Conservation (phyloP, 371 early-diverging fungal species). For the Chytridium lagenaria region DNA sequence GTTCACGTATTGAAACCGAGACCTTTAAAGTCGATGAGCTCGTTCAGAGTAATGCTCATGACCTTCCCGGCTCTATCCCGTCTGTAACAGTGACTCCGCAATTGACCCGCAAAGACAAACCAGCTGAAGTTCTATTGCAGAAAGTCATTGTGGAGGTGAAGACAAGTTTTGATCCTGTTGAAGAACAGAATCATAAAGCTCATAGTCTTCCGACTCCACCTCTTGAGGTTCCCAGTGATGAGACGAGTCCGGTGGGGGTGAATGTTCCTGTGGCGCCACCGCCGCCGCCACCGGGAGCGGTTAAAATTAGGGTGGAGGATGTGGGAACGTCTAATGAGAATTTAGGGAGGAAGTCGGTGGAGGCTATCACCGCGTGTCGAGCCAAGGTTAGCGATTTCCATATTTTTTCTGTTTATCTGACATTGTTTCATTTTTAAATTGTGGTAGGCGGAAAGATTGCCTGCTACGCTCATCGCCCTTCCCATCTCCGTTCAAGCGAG, state of each 20-base stretch:
- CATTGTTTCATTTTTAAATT: neutral
- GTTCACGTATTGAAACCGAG: too few species aligned
- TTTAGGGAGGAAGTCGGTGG: neutral
- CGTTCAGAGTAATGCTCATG: neutral
- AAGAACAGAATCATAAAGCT: too few species aligned
- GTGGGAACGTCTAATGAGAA: neutral
- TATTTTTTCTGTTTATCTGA: neutral
- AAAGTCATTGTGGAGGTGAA: too few species aligned
- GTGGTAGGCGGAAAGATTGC: neutral
- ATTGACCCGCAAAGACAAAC: neutral
- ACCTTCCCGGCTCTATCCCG: neutral
- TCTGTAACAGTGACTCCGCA: neutral
- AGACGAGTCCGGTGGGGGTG: neutral
- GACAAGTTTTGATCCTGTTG: too few species aligned
- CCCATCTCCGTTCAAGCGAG: neutral
- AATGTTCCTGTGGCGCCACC: slow-evolving; percentile 10
- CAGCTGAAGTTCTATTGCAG: too few species aligned
- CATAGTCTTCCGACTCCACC: too few species aligned
- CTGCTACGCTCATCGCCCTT: neutral
- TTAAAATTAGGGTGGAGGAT: neutral
- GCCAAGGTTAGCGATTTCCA: neutral
- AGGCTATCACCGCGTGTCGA: neutral
- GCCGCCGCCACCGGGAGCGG: slow-evolving; percentile 5
- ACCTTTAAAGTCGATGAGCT: too few species aligned
- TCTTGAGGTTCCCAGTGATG: too few species aligned